Percentiles rank a stretch among this genome's conserved stretches.
phyloP scores from a whole-genome alignment of 495 filamentous ascomycete species.

The Annulohypoxylon maeteangense region DNA sequence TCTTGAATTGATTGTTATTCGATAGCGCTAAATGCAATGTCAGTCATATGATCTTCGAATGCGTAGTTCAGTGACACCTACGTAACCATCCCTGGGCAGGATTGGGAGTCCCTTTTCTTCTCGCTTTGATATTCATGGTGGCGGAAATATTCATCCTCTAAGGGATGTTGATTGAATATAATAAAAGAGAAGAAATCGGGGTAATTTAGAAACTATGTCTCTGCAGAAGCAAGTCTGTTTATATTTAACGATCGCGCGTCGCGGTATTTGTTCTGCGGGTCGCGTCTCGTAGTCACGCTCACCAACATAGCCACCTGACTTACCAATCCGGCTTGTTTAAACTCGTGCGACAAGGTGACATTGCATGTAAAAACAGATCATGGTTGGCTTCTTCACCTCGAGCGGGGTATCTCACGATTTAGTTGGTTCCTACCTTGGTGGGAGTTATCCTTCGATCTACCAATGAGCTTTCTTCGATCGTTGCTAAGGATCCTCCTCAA shows the following conservation, averaged over 20 bases:
- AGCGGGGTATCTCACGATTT: neutral
- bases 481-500: neutral
- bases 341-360: neutral
- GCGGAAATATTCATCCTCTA: neutral
- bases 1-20: neutral
- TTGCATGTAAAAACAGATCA: slow-evolving; percentile 7
- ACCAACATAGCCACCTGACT: neutral
- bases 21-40: neutral
- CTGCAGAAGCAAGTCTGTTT: neutral
- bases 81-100: slow-evolving; percentile 24
- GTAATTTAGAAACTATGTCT: neutral
- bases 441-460: neutral
- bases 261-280: neutral
- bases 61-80: slow-evolving; percentile 1
- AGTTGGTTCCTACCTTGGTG: neutral
- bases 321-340: neutral
- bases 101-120: slow-evolving; percentile 8
- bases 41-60: neutral
- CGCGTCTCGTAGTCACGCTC: slow-evolving; percentile 10
- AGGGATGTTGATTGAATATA: neutral
- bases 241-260: neutral
- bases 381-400: slow-evolving; percentile 2
- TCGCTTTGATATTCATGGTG: slow-evolving; percentile 8
- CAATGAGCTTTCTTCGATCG: neutral
- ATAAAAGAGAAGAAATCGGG: neutral